A percentile compares a stretch with the other conserved stretches of the same genome.
These are phyloP conservation scores for Macrocybe gigantea DNA, from an alignment of 768 basidiomycete species.

Conservation along the genomic window DNA sequence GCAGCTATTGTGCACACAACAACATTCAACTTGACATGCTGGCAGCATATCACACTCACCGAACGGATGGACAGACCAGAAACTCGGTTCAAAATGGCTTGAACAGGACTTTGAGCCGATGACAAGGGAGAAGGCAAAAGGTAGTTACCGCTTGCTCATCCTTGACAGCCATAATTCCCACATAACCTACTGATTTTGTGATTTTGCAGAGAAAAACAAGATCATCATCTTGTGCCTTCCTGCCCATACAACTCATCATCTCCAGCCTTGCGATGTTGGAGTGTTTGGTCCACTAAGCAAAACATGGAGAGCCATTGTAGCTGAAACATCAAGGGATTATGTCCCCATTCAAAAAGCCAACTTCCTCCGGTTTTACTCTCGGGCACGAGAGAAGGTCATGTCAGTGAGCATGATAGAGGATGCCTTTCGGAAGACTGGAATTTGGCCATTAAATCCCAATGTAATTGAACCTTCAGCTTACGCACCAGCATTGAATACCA, in stretches of 20 bases:
- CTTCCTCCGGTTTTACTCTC: background rate
- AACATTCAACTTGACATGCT: background rate
- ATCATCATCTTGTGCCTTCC: slow-evolving; percentile 17
- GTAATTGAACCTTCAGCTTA: slow-evolving; percentile 7
- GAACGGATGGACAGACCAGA: slow-evolving; percentile 36
- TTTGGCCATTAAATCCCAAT: slow-evolving; percentile 12
- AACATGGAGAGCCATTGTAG: slow-evolving; percentile 23
- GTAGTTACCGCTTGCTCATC: slow-evolving; percentile 22
- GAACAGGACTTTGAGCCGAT: slow-evolving; percentile 23
- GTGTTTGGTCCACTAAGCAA: slow-evolving; percentile 29
- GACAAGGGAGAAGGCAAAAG: slow-evolving; percentile 8
- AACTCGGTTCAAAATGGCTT: slow-evolving; percentile 15
- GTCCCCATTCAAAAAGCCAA: slow-evolving; percentile 4
- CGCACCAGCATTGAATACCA: slow-evolving; percentile 5
- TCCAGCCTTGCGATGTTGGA: slow-evolving; percentile 30
- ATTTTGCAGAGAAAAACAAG: slow-evolving; percentile 16
- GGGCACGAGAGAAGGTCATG: slow-evolving; percentile 9
- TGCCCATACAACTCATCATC: slow-evolving; percentile 25
- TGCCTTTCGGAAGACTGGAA: slow-evolving; percentile 15
- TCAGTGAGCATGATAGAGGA: slow-evolving; percentile 14
- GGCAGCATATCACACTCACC: slow-evolving; percentile 25
- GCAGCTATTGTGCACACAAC: background rate
- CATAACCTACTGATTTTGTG: slow-evolving; percentile 23
- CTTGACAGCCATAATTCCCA: slow-evolving; percentile 35
- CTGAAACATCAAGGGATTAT: background rate